Conservation (phyloP, 768 basidiomycete species). For the Tylopilus rubrobrunneus region DNA sequence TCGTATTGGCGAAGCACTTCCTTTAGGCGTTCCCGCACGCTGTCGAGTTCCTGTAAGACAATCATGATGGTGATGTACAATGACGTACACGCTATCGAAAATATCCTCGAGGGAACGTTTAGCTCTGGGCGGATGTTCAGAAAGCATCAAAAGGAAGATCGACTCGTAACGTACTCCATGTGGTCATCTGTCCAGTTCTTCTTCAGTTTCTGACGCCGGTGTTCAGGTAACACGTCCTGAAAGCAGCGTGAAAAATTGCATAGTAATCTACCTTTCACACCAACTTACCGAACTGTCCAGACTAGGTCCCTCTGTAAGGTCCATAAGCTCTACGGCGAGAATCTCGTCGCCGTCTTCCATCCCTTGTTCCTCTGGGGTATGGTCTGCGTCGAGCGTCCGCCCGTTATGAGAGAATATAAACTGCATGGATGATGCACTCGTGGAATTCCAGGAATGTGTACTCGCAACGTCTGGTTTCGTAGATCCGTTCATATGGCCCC, state of each 20-base stretch:
- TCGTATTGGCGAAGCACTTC: constrained; percentile 86
- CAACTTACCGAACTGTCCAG: constrained; percentile 59
- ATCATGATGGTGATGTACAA: not conserved
- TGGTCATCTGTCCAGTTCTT: constrained; percentile 82
- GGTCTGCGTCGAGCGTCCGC: constrained; percentile 71
- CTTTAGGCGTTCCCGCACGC: constrained; percentile 82
- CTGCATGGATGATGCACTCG: constrained; percentile 50
- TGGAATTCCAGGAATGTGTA: constrained; percentile 39
- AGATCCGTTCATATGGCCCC: constrained; percentile 43
- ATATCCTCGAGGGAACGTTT: constrained; percentile 74
- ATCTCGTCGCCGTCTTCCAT: constrained; percentile 91
- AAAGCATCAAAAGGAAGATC: constrained; percentile 2
- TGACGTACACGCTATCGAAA: constrained; percentile 77
- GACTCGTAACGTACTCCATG: constrained; percentile 51
- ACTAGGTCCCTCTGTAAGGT: constrained; percentile 68
- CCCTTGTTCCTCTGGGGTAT: constrained; percentile 81
- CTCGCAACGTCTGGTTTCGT: constrained; percentile 50
- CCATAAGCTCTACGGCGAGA: constrained; percentile 86
- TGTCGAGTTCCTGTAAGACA: constrained; percentile 27
- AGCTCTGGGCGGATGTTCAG: constrained; percentile 44
- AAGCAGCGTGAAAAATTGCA: not conserved
- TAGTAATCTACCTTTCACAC: not conserved
- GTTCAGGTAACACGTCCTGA: constrained; percentile 65
- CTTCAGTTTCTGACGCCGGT: constrained; percentile 63
- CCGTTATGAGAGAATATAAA: constrained; percentile 87